Evolutionary conservation across 2,329 filamentous ascomycete species (phyloP).

Genomic region (Tolypocladium tropicale): DNA sequence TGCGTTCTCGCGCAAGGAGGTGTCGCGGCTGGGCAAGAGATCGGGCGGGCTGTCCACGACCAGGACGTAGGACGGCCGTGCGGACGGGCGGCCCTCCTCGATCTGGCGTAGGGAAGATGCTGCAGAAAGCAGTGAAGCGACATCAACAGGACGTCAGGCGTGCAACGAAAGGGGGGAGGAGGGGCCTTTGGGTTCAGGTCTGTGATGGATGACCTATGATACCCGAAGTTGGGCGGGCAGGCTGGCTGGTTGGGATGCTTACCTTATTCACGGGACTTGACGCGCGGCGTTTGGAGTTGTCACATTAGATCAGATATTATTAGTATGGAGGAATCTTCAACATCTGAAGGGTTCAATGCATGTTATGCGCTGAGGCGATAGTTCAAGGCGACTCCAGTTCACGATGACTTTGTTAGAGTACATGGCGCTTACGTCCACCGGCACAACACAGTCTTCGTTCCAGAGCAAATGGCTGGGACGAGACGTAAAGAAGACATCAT

Average conservation of each 20-base stretch:
- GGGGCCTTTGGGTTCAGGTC: neutral
- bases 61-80: conserved; percentile 1
- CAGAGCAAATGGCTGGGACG: no score
- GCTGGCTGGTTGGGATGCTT: neutral
- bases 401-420: no score
- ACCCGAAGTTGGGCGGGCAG: neutral
- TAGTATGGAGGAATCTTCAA: no score
- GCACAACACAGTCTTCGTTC: no score
- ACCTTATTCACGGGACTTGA: neutral
- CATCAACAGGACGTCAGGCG: neutral
- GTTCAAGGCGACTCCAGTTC: no score
- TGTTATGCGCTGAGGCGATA: no score
- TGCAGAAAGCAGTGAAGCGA: neutral
- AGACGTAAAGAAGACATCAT: no score
- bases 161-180: neutral
- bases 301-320: neutral
- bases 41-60: conserved; percentile 14
- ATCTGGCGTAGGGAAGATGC: neutral
- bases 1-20: conserved; percentile 41
- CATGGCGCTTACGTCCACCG: no score
- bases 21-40: conserved; percentile 36
- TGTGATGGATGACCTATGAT: neutral
- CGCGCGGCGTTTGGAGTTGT: neutral
- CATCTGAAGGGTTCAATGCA: no score
- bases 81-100: neutral